Evolutionary conservation across 2,329 filamentous ascomycete genomes (phyloP), one percentile per base, ranked within the genome.

Genomic region (Pochonia chlamydosporia): DNA sequence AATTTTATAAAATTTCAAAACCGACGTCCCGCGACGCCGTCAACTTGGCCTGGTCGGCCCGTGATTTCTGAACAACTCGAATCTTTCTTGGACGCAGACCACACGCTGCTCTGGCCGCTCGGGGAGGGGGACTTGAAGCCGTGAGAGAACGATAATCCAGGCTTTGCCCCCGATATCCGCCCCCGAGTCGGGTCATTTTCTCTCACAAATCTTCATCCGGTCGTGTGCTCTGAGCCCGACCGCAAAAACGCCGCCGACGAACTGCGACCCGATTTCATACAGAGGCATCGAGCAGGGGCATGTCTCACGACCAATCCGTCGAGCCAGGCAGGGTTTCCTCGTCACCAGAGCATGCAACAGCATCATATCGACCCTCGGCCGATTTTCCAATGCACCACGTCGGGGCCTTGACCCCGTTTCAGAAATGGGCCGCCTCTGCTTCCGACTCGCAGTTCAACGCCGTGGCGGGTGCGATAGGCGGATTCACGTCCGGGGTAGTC

Each of bases 401-500:
- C 40, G 54, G 55, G 42, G 51, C 53, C 37, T 49, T 70, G 57
- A 76, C 75, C 41, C 58, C 65, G 43, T 58, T 81, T 52, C 74
- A 84, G 61, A 70, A 68, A 56, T 84, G 80, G 76, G 74, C 78
- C 20, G 65, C 72, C 41, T 58, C 62, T 33, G 79, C 80, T 43
- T 80, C 79, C 28, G 76, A 82, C 52, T 73, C 78, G 18, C 77
- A 81, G 53, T 83, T 97, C 65, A 89, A 95, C 65, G 89, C 89
- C 52, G 75, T 96, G 48, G 85, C 89, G 37, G 93, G 93, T 47
- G 92, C 91, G 42, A 76, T 89, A 49, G 92, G 91, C 43, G 93
- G 93, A 43, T 89, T 97, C 60, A 90, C 89, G 20, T 96, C 91
- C 7, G 93, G 93, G 43, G 81, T 99, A 47, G 88, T 96, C 54